These are phyloP conservation scores for Flaveria robusta DNA, from an alignment of 129 eudicot genomes.

Conservation along the genomic window DNA sequence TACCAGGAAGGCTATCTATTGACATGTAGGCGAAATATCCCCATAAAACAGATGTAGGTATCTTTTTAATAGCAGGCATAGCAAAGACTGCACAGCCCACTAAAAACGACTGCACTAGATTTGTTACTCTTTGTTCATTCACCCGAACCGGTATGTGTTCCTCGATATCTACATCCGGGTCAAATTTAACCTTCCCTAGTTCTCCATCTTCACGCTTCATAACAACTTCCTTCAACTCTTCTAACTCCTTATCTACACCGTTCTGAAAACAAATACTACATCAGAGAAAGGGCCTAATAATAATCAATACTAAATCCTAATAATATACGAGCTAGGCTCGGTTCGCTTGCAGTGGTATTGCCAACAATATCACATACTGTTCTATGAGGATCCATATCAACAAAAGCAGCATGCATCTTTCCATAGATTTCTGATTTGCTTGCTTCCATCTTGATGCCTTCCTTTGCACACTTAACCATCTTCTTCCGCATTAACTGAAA, in stretches of 20 bases:
- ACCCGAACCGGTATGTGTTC: constrained; percentile 72
- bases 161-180: constrained; percentile 64
- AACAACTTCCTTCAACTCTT: constrained; percentile 58
- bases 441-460: constrained; percentile 65
- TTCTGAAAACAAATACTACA: constrained; percentile 38
- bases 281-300: too few relatives aligned
- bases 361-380: constrained; percentile 45
- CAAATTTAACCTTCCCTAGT: constrained; percentile 41
- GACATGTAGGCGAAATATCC: constrained; percentile 82
- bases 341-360: background rate
- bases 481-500: constrained; percentile 68
- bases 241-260: constrained; percentile 51
- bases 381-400: constrained; percentile 75
- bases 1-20: constrained; percentile 74
- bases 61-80: constrained; percentile 58
- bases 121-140: constrained; percentile 76
- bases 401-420: constrained; percentile 75
- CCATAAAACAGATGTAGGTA: constrained; percentile 75
- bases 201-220: constrained; percentile 46
- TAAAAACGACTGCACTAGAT: constrained; percentile 59
- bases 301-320: too few relatives aligned
- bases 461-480: constrained; percentile 78
- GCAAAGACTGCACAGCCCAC: constrained; percentile 58
- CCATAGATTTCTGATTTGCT: constrained; percentile 74
- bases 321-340: too few relatives aligned